Evolutionary conservation across 306 rosid genomes (phyloP), one percentile per base, ranked within the genome.

Genomic region (Pyrus bretschneideri): DNA sequence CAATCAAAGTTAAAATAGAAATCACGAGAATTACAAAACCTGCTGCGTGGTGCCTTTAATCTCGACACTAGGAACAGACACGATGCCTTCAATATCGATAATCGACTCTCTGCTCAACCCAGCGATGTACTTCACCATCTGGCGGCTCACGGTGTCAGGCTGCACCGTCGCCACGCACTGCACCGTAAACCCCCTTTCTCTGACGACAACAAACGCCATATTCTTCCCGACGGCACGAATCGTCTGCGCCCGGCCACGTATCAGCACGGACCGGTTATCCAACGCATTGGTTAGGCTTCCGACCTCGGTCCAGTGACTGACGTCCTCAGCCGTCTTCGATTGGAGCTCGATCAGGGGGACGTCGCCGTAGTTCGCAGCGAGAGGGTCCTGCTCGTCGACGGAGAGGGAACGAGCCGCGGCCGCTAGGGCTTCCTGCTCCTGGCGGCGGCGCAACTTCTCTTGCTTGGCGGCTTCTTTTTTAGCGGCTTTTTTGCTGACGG

Each of bases 171-270:
- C 92, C 22, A 96, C 81, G 30, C 99, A 96, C 79, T 96, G 99
- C 27, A 92, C 96, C 0, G 98, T 89, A 73, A 82, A 96, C 0
- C 98, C 97, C 2, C 33, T 74, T 75, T 96, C 93, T 35, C 99
- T 85, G 2, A 96, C 66, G 2, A 96, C 93, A 67, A 92, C 19
- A 51, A 96, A 96, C 1, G 93, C 88, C 97, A 95, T 92, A 70
- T 93, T 96, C 90, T 96, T 96, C 71, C 90, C 91, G 14, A 91
- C 96, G 1, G 98, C 88, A 1, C 99, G 93, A 81, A 92, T 91
- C 61, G 93, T 58, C 84, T 96, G 99, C 2, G 90, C 87, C 12
- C 93, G 84, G 1, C 98, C 99, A 0, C 97, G 90, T 11, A 96
- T 73, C 35, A 79, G 79, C 14, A 96, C 98, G 11, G 15, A 1